Conservation (phyloP, 192 early-diverging fungal genomes). For the Spizellomyces sp. region DNA sequence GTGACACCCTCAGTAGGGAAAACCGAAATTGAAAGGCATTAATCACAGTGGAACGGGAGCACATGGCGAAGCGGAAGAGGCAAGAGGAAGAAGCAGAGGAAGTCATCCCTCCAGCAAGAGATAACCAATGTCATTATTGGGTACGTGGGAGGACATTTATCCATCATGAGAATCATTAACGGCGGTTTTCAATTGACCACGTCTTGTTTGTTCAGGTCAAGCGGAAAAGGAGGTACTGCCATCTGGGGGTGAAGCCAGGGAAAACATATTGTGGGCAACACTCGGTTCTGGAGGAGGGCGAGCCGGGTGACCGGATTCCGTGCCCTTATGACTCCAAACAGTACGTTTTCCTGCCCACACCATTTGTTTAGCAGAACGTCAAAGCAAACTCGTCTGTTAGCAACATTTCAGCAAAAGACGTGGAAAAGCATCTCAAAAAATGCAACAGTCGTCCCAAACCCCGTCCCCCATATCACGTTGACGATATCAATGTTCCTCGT, state of each 20-base stretch:
- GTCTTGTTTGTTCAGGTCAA: constrained; percentile 43
- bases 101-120: constrained; percentile 37
- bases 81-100: constrained; percentile 27
- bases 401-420: constrained; percentile 52
- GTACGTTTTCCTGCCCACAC: constrained; percentile 42
- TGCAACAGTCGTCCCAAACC: constrained; percentile 69
- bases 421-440: constrained; percentile 61
- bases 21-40: no score
- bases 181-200: not conserved
- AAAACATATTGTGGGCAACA: constrained; percentile 76
- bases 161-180: no score
- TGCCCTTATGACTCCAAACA: constrained; percentile 76
- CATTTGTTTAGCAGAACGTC: not conserved
- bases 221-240: constrained; percentile 67
- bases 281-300: constrained; percentile 37
- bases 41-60: not conserved
- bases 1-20: no score
- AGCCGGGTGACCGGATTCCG: constrained; percentile 57
- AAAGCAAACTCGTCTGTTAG: constrained; percentile 28
- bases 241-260: constrained; percentile 52
- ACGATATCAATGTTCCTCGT: constrained; percentile 46
- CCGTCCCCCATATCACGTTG: constrained; percentile 32
- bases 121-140: constrained; percentile 48
- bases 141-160: not conserved
- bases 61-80: constrained; percentile 2